phyloP scores from a whole-genome alignment of 345 rosid genomes.

The Kernera saxatilis region DNA sequence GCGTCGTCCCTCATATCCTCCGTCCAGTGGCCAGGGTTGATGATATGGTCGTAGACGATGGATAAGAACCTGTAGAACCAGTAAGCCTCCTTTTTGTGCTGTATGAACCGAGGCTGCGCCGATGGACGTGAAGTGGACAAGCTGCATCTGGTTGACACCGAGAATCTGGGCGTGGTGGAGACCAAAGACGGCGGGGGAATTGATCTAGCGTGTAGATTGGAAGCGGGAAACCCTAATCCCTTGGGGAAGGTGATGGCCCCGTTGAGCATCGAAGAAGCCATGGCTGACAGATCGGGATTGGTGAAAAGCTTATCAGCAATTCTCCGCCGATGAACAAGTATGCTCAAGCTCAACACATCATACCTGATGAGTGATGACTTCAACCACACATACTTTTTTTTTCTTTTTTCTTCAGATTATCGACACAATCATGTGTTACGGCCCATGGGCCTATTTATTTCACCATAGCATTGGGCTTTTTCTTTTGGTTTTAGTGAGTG shows the following conservation, averaged over 20 bases:
- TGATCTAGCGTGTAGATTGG: slow-evolving; percentile 40
- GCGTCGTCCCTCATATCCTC: slow-evolving; percentile 99
- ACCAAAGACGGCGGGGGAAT: slow-evolving; percentile 31
- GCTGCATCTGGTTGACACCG: slow-evolving; percentile 49
- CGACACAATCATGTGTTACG: neutral
- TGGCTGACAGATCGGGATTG: slow-evolving; percentile 8
- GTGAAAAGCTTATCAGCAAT: slow-evolving; percentile 1
- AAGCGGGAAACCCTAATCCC: slow-evolving; percentile 36
- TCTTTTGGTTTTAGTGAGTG: too few relatives aligned
- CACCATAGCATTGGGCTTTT: neutral
- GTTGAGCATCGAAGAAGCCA: slow-evolving; percentile 70
- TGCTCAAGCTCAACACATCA: too few relatives aligned
- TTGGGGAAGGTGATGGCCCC: slow-evolving; percentile 51
- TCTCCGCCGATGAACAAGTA: too few relatives aligned
- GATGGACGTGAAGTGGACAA: slow-evolving; percentile 79
- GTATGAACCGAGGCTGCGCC: slow-evolving; percentile 92
- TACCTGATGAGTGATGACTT: neutral
- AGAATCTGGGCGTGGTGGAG: slow-evolving; percentile 28
- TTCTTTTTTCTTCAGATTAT: too few relatives aligned
- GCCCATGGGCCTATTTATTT: neutral
- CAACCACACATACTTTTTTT: neutral
- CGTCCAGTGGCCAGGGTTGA: slow-evolving; percentile 94
- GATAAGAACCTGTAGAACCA: slow-evolving; percentile 97
- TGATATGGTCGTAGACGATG: slow-evolving; percentile 84
- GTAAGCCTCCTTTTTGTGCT: slow-evolving; percentile 97